phyloP scores from a whole-genome alignment of 2,329 filamentous ascomycete species.

The Kalmusia sp. region DNA sequence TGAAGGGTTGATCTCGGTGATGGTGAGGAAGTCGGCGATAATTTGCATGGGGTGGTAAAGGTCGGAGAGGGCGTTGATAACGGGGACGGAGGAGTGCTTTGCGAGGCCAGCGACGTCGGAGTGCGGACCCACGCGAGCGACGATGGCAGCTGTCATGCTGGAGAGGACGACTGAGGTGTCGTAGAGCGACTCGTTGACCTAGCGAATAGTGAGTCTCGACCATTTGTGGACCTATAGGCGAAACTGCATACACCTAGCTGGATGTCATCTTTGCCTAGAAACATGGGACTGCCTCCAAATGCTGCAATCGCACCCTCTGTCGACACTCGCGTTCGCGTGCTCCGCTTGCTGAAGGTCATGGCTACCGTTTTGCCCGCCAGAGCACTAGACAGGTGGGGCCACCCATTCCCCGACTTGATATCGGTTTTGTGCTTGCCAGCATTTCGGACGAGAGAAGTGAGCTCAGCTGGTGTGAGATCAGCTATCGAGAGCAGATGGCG shows the following conservation, averaged over 20 bases:
- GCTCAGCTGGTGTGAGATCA: constrained; percentile 80
- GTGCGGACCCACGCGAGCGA: constrained; percentile 61
- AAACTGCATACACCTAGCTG: constrained; percentile 79
- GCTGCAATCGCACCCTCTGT: constrained; percentile 90
- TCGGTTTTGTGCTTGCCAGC: constrained; percentile 77
- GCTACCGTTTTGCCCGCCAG: constrained; percentile 83
- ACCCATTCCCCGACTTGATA: constrained; percentile 70
- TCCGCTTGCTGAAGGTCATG: constrained; percentile 97
- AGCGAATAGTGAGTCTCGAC: constrained; percentile 14
- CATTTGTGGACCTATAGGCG: not conserved
- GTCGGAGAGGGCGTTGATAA: constrained; percentile 73
- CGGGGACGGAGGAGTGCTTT: constrained; percentile 56
- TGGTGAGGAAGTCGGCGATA: constrained; percentile 91
- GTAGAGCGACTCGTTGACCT: constrained; percentile 93
- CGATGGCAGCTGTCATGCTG: constrained; percentile 64
- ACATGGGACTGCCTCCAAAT: constrained; percentile 94
- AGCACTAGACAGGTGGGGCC: constrained; percentile 66
- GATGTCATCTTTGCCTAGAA: constrained; percentile 93
- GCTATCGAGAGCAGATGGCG: constrained; percentile 92
- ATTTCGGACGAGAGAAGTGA: constrained; percentile 83
- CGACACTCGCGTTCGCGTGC: constrained; percentile 89
- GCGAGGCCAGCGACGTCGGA: constrained; percentile 57
- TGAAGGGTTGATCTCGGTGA: constrained; percentile 76
- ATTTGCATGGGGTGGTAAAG: constrained; percentile 94
- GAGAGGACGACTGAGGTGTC: constrained; percentile 93